Base-by-base conservation (phyloP, 2,329 filamentous ascomycete species). In the Endoconidiophora laricicola region DNA sequence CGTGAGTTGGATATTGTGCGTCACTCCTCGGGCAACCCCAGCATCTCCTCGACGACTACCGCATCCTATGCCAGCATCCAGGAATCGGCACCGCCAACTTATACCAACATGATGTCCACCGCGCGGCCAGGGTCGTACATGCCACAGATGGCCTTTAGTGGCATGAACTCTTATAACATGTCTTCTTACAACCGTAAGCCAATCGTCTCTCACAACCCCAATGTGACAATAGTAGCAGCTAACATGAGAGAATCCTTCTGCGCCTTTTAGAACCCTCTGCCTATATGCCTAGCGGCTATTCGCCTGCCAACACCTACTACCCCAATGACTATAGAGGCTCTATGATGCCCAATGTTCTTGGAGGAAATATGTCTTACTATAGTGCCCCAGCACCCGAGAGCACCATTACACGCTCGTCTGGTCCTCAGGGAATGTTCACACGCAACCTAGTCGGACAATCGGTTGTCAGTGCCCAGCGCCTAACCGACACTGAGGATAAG, bases 391-490 rank as follows among this genome's bases (percentile, higher is more conserved):
- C 52, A 7, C 54, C 49, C 14, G 60, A 63, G 44, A 61, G 64
- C 24, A 52, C 52, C 40, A 58, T 60, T 50, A 50, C 56, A 46
- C 61, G 63, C 12, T 56, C 63, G 16, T 46, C 73, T 63, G 71
- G 72, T 46, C 79, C 81, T 1, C 79, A 79, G 37, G 86, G 85
- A 50, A 93, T 94, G 86, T 94, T 90, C 61, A 95, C 88, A 0
- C 73, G 90, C 48, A 98, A 96, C 60, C 74, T 98, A 7, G 96
- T 98, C 55, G 91, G 91, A 2, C 94, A 85, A 62, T 70, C 94
- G 47, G 81, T 86, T 4, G 87, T 88, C 29, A 94, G 88, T 59
- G 90, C 90, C 1, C 90, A 88, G 60, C 78, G 82, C 29, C 72
- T 96, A 48, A 80, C 77, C 2, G 88, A 96, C 57, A 76, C 79